Percentiles rank a stretch among this genome's conserved stretches.
These are phyloP conservation scores for Moringa oleifera DNA, from an alignment of 345 rosid species.

Conservation along the genomic window DNA sequence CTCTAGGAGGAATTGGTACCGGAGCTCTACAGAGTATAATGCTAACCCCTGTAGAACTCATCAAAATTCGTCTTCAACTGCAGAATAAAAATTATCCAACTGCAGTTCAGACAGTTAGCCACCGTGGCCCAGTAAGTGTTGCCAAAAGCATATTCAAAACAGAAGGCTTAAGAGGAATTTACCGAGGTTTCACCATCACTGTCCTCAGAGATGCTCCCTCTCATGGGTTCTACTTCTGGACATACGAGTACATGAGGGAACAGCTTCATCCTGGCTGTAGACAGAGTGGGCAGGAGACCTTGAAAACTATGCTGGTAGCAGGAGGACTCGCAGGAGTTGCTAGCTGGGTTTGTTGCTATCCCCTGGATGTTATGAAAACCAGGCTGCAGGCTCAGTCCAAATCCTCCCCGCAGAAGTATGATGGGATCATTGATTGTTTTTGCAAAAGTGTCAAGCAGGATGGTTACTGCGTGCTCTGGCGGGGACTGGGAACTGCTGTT, in stretches of 20 bases:
- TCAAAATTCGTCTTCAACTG: slow-evolving; percentile 85
- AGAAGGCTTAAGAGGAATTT: slow-evolving; percentile 63
- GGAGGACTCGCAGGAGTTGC: slow-evolving; percentile 93
- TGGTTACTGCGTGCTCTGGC: slow-evolving; percentile 69
- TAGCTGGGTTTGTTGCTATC: slow-evolving; percentile 89
- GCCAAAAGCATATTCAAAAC: slow-evolving; percentile 51
- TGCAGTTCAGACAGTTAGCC: slow-evolving; percentile 9
- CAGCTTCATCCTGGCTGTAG: slow-evolving; percentile 87
- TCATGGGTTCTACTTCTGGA: slow-evolving; percentile 88
- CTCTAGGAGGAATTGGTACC: slow-evolving; percentile 74
- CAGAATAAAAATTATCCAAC: slow-evolving; percentile 24
- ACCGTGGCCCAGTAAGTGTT: slow-evolving; percentile 48
- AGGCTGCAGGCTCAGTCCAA: slow-evolving; percentile 59
- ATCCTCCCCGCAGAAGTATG: slow-evolving; percentile 35
- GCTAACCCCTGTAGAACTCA: slow-evolving; percentile 70
- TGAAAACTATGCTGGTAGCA: slow-evolving; percentile 69
- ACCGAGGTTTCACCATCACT: slow-evolving; percentile 67
- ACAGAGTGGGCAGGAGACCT: slow-evolving; percentile 56
- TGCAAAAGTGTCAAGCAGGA: slow-evolving; percentile 54
- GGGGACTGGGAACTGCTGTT: slow-evolving; percentile 97
- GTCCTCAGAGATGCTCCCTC: slow-evolving; percentile 81
- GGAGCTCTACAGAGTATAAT: slow-evolving; percentile 80
- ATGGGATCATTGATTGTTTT: slow-evolving; percentile 67
- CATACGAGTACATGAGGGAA: slow-evolving; percentile 77
- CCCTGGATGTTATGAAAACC: slow-evolving; percentile 84